Conservation (phyloP, 2,329 filamentous ascomycete species). For the Neurospora sp. region DNA sequence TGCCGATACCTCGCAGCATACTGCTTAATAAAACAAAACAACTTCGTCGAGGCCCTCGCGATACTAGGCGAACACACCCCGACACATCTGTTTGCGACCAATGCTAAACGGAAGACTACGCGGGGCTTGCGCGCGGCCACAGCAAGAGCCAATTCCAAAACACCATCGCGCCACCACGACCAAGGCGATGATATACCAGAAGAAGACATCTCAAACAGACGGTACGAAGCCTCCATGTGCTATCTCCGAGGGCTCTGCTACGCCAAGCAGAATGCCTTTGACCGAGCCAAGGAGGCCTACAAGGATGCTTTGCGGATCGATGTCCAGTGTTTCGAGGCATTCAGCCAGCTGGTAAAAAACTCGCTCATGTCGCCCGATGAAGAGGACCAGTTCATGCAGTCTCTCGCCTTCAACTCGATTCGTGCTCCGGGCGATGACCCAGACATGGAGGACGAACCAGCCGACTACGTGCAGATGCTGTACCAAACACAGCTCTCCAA, state of each 20-base stretch:
- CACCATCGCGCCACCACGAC: constrained; percentile 15
- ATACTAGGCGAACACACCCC: constrained; percentile 90
- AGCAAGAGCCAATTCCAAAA: constrained; percentile 19
- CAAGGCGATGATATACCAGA: constrained; percentile 28
- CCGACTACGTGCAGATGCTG: constrained; percentile 88
- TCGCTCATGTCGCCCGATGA: constrained; percentile 81
- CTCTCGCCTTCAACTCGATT: constrained; percentile 82
- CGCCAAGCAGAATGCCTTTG: constrained; percentile 94
- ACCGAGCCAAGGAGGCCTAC: constrained; percentile 95
- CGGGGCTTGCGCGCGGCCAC: constrained; percentile 8
- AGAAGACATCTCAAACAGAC: constrained; percentile 64
- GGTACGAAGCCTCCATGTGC: constrained; percentile 96
- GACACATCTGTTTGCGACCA: constrained; percentile 68
- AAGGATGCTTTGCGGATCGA: constrained; percentile 95
- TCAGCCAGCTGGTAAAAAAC: constrained; percentile 96
- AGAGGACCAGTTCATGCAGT: constrained; percentile 81
- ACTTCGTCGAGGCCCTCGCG: constrained; percentile 78
- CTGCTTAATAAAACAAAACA: constrained; percentile 85
- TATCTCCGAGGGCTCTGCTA: constrained; percentile 89
- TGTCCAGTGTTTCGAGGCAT: constrained; percentile 96
- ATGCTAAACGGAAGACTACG: constrained; percentile 58
- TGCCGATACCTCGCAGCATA: constrained; percentile 90
- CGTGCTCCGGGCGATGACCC: constrained; percentile 53
- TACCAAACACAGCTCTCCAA: constrained; percentile 95
- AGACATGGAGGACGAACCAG: constrained; percentile 49